Base-by-base conservation (phyloP, 2,329 filamentous ascomycete species). In the Pseudogymnoascus sp. region DNA sequence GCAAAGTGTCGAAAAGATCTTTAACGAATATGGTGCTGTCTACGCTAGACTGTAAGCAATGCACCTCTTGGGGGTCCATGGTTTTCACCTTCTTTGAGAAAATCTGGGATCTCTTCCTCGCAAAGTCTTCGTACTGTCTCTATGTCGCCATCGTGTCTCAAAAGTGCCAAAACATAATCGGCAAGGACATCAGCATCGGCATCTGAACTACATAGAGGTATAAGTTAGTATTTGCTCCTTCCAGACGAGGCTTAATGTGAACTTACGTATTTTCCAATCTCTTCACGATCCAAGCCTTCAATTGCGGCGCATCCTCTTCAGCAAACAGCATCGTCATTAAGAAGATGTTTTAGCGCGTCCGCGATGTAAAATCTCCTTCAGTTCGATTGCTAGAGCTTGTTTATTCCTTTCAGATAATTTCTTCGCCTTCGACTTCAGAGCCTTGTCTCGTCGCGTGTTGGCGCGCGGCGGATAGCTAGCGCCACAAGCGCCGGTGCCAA, bases 111-210 rank as follows among this genome's bases (percentile, higher is more conserved):
- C 72, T 91, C 87, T 61, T 83, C 80, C 70, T 90, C 80, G 73
- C 88, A 91, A 60, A 88, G 82, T 68, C 81, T 78, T 69, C 85
- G 83, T 61, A 92, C 85, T 19, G 83, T 79, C n/a, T 81, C 79
- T 41, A 81, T 77, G 60, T 84, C 80, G 65, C 87, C 87, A 66
- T 91, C 88, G 65, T 89, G 86, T 62, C 84, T 83, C 52, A 93
- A 77, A 19, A 94, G 81, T 6, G 89, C 90, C 65, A 92, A 80
- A n/a, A 93, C 87, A 72, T 92, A 94, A 69, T 94, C 90, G 55
- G 89, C 90, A 2, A 94, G 84, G 4, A 93, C 89, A 70, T 92
- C 90, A 33, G 87, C 83, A 72, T 94, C 90, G 60, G 89, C 89
- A 70, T 92, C 89, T 29, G 88, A 90, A 61, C 89, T 91, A 66